These are phyloP conservation scores for Malassezia psittaci DNA, from an alignment of 1,284 basidiomycete genomes.

Conservation along the genomic window DNA sequence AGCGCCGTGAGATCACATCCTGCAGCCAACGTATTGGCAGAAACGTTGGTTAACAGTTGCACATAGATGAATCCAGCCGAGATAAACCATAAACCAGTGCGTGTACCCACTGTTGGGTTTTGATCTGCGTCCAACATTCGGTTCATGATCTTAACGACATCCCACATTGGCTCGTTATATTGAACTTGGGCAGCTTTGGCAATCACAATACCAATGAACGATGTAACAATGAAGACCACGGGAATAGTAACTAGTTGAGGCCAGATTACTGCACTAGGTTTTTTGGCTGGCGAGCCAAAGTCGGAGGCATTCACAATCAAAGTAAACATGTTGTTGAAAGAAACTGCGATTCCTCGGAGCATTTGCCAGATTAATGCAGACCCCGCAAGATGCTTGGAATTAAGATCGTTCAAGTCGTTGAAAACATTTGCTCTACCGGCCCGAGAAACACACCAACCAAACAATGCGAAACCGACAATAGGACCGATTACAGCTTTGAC, in stretches of 20 bases:
- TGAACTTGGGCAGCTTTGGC: conserved; percentile 44
- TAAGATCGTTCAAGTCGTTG: not conserved
- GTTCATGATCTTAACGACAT: conserved; percentile 50
- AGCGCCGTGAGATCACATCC: conserved; percentile 75
- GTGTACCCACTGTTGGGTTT: conserved; percentile 53
- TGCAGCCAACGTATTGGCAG: conserved; percentile 72
- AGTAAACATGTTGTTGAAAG: conserved; percentile 15
- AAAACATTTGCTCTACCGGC: not conserved
- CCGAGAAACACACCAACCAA: not conserved
- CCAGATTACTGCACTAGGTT: conserved; percentile 20
- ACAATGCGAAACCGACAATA: conserved; percentile 5
- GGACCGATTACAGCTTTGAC: conserved; percentile 5
- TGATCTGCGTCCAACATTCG: conserved; percentile 58
- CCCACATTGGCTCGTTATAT: conserved; percentile 7
- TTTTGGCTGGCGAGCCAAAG: conserved; percentile 28
- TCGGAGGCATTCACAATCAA: conserved; percentile 34
- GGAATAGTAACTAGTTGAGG: conserved; percentile 55
- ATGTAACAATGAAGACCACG: conserved; percentile 64
- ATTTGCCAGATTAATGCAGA: not conserved
- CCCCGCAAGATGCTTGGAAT: not conserved
- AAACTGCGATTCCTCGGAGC: not conserved
- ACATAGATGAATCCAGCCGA: conserved; percentile 60
- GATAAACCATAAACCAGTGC: conserved; percentile 58
- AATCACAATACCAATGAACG: conserved; percentile 73
- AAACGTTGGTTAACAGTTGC: conserved; percentile 57